Base-by-base conservation (phyloP, 768 basidiomycete genomes). In the Dentipellis sp. region DNA sequence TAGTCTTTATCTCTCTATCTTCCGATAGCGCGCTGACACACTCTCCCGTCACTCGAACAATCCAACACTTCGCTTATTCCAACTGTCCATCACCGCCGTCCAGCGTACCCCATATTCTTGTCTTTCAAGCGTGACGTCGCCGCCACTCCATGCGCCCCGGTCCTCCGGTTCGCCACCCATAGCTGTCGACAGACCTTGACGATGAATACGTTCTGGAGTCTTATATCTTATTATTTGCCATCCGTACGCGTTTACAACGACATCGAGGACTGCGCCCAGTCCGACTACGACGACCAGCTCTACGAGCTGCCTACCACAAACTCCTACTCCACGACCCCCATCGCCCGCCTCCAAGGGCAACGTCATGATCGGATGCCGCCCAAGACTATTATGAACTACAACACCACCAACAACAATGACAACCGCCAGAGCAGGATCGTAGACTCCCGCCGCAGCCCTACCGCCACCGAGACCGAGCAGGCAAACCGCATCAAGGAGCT, bases 191-290 rank as follows among this genome's bases (percentile, higher is more conserved):
- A 49, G 7, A 3, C n/a, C 12, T 49, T 49, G 47, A 49, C 47
- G 12, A 61, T 62, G 58, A 62, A 59, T 40, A 22, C 58, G 21
- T 19, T 62, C 45, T 62, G 60, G 60, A 55, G 50, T 40, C 51
- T 62, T n/a, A 52, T 62, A 29, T 59, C 60, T 35, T 55, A 52
- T 7, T 62, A 62, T 51, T 50, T 59, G 4, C 60, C 53, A 14
- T 49, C 58, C 11, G 34, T 62, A 23, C 60, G 56, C 50, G 29
- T 56, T 8, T 52, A 56, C 60, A 59, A 52, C 60, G 53, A 61
- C 46, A 14, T 57, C 38, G 39, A 56, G 50, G 35, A 29, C 35
- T 48, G 36, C 29, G 21, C 40, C 29, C 21, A 42, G 52, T 59
- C 60, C 46, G 55, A 57, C 53, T 55, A 59, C 55, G 60, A 59